Base-by-base conservation (phyloP, 2,329 filamentous ascomycete genomes). In the Cercospora janseana region DNA sequence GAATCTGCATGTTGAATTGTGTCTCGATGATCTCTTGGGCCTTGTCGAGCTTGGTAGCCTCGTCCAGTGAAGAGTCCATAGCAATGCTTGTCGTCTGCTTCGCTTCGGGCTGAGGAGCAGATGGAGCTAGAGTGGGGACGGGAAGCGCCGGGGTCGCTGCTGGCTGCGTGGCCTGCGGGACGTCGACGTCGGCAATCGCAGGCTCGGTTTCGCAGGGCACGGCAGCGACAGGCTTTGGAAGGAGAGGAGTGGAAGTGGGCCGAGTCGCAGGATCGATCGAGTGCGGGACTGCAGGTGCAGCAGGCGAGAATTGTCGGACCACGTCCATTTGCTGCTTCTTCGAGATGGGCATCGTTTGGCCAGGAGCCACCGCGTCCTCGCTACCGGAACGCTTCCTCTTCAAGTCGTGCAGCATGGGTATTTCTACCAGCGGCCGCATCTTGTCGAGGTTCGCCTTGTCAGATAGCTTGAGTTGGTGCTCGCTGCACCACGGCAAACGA, bases 1-100 rank as follows among this genome's bases (percentile, higher is more conserved):
- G 74, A 46, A 97, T 91, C 73, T 96, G 91, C 59, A 93, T 81
- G 64, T 90, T 88, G 69, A 97, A 86, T 70, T 96, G 87, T 55
- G 89, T 83, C 66, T 90, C 85, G 66, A 97, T 86, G 27, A 80
- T 79, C 61, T 91, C 84, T 65, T 82, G 82, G 56, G 86, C 79
- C 51, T 73, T 75, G 28, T 68, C 83, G 73, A 60, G 51, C 10
- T 47, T 51, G 16, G 32, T 35, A 20, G 47, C 37, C 23, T 51
- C 21, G 8, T 56, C 51, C 13, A 40, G 31, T 5, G 47, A 15
- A 8, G 43, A 18, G 10, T 54, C 31, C 18, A 50, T 46, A 16
- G 45, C 29, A 51, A 60, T 58, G 27, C 46, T 20, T 15, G 47
- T 18, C 7, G 52, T 27, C 4, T 55, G 28, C 16, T 40, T 26